Evolutionary conservation across 1,284 basidiomycete genomes (phyloP), one percentile per base, ranked within the genome.

Genomic region (Ceratobasidium sp.): DNA sequence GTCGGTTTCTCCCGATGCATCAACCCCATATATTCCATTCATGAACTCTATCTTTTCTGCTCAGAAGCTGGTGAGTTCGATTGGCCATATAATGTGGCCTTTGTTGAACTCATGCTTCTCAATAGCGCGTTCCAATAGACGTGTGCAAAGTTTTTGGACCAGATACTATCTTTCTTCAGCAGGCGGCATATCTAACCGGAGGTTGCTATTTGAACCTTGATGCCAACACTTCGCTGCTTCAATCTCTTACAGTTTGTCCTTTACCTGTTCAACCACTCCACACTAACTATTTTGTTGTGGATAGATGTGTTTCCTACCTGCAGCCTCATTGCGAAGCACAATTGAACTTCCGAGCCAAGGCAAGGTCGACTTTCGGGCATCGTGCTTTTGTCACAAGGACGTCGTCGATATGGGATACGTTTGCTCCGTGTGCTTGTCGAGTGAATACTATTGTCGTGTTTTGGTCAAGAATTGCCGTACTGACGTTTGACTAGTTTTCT

Each of bases 41-140:
- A 99, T 99, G 97, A 99, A 99, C 80, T 92, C 95, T 72, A 98
- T 99, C 65, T 99, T 99, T 82, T 96, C 96, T 2, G 97, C 97
- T 0, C 97, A 99, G 80, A 99, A 99, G 83, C 86, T 94, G 72
- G 95, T 92, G 75, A 77, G 88, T 82, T 69, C 46, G 26, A 72
- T 72, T 21, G 12, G 26, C 18, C 14, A 14, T 58, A 12, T 30
- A 12, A 3, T 2, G 9, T 39, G 48, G 36, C 53, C 60, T 57
- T 43, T 71, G 21, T 55, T 73, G n/a, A n/a, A n/a, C n/a, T n/a
- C n/a, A n/a, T n/a, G n/a, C 8, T 32, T 41, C 23, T n/a, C 36
- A 48, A 41, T 75, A 97, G 93, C 96, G 93, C 87, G 92, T 98
- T 16, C 92, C 93, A 0, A 96, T 99, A 76, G 97, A 99, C 78